Conservation (phyloP, 805 yeast species). For the Cyberlindnera americana region DNA sequence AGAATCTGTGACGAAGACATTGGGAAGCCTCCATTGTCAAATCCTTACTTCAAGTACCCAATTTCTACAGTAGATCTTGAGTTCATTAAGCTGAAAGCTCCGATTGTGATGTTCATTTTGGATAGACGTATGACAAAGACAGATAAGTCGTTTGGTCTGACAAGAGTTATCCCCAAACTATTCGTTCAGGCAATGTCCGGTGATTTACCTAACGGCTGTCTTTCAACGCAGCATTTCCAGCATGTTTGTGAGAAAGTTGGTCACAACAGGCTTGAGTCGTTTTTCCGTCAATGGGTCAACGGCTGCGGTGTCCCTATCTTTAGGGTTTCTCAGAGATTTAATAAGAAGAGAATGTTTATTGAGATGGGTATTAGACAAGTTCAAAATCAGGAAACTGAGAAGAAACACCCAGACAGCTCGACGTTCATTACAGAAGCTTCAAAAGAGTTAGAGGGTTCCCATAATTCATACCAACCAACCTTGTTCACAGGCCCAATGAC, state of each 20-base stretch:
- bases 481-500: conserved; percentile 94
- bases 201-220: conserved; percentile 71
- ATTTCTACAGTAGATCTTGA: conserved; percentile 56
- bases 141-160: conserved; percentile 87
- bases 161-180: conserved; percentile 86
- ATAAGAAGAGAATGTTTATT: conserved; percentile 87
- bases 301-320: conserved; percentile 88
- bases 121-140: conserved; percentile 95
- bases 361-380: conserved; percentile 94
- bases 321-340: conserved; percentile 85
- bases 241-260: conserved; percentile 94
- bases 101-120: conserved; percentile 76
- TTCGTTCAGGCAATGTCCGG: conserved; percentile 95
- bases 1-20: conserved; percentile 68
- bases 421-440: conserved; percentile 39
- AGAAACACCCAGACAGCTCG: conserved; percentile 32
- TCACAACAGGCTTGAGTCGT: conserved; percentile 73
- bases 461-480: not conserved
- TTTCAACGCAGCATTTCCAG: conserved; percentile 83
- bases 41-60: conserved; percentile 65
- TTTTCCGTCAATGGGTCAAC: conserved; percentile 91
- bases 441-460: conserved; percentile 10
- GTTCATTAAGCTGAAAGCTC: conserved; percentile 77
- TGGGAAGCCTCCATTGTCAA: conserved; percentile 78
- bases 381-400: conserved; percentile 57